Base-by-base conservation (phyloP, 805 yeast genomes). In the Yarrowia alimentaria region DNA sequence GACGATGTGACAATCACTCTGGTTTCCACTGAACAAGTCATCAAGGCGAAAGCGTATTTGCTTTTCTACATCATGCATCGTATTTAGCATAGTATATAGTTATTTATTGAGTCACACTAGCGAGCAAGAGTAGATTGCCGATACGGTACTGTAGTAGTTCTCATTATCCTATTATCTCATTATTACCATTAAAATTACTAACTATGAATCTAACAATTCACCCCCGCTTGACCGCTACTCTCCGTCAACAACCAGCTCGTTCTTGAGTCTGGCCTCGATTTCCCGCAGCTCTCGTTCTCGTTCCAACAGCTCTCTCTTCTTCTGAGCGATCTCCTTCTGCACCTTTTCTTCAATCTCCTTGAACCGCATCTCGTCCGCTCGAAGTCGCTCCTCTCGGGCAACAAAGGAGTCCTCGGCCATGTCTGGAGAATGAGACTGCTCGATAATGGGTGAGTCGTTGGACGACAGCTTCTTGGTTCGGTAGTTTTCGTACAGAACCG, bases 1-100 rank as follows among this genome's bases (percentile, higher is more conserved):
- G 96, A 93, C 62, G 99, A 93, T 68, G 80, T 93, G 13, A 79
- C 81, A 60, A 84, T 93, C 11, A 78, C 89, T 1, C 64, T 78
- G 51, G 75, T 88, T 9, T 65, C 80, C 7, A 79, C 75, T 49
- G 78, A 79, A 40, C 81, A 81, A 52, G 95, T 90, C 11, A 68
- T 79, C 51, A 20, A 43, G 7, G 51, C 54, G 18, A 70, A 73
- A 55, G 97, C 97, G 34, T 93, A 93, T 64, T 69, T 91, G 57
- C 67, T 90, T 56, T 87, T 64, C 47, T 67, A 67, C 49, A 61
- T 64, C 9, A 60, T 63, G 12, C 56, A 56, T 25, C 56, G 58
- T 56, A 56, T 61, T 9, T 45, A 59, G n/a, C 58, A 42, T n/a
- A n/a, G n/a, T n/a, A n/a, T n/a, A n/a, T n/a, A n/a, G n/a, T n/a